Percentiles rank a stretch among this genome's conserved stretches.
Evolutionary conservation across 345 rosid species (phyloP).

Genomic region (Eucalyptus globulus): DNA sequence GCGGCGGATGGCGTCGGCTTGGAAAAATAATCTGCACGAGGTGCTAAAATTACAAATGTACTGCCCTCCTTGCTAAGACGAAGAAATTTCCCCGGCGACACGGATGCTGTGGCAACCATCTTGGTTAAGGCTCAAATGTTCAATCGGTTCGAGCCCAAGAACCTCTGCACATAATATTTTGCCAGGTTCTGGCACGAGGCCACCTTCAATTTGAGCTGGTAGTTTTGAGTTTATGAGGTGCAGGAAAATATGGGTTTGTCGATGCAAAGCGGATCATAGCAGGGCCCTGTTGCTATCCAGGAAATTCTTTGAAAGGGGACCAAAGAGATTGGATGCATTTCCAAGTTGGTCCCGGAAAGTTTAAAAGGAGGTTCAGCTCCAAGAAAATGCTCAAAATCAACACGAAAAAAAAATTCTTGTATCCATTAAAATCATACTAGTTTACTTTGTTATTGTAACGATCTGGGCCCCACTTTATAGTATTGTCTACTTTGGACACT

Average conservation of each 20-base stretch:
- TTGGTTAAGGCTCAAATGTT: not conserved
- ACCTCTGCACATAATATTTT: not conserved
- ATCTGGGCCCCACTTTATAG: too few species aligned
- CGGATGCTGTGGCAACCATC: not conserved
- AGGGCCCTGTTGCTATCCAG: not conserved
- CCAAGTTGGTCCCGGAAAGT: not conserved
- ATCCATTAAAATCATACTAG: not conserved
- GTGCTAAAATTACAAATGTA: not conserved
- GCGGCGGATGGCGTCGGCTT: not conserved
- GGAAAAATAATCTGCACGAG: not conserved
- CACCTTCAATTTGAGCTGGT: not conserved
- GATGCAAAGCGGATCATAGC: not conserved
- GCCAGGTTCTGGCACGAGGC: not conserved
- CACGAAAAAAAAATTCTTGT: not conserved
- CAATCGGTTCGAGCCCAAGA: not conserved
- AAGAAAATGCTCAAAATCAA: not conserved
- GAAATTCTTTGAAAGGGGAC: not conserved
- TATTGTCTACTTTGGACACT: too few species aligned
- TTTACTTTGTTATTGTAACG: too few species aligned
- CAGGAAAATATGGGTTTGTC: not conserved
- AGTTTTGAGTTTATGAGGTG: not conserved
- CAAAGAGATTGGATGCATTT: not conserved
- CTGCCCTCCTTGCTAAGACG: not conserved
- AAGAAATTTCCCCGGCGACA: not conserved
- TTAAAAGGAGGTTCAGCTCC: not conserved